Evolutionary conservation across 2,329 filamentous ascomycete genomes (phyloP), one percentile per base, ranked within the genome.

Genomic region (Talaromyces funiculosus): DNA sequence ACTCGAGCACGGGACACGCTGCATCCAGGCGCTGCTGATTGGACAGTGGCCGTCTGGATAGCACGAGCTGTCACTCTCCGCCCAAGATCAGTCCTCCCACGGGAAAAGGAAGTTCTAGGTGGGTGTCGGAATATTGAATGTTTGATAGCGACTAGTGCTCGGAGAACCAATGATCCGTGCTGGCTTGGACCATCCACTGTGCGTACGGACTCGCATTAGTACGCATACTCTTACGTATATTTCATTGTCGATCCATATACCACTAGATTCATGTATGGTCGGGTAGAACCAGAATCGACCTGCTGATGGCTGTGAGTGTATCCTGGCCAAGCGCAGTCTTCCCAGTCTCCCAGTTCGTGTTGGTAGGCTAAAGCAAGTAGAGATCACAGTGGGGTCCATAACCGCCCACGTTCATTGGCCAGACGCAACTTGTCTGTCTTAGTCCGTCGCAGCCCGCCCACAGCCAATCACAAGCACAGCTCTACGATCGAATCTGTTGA

Each of bases 141-240:
- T 12, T 33, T 8, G 12, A 3, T 33, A 33, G 9, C 45, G 20
- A 33, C 18, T 35, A 35, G n/a, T n/a, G n/a, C n/a, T 51, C 29
- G 47, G 29, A 35, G 26, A 51, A 51, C 47, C 47, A 51, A 51
- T 33, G 26, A 51, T 51, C 47, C 47, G 47, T 51, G 47, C 26
- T 51, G 29, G 47, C 10, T 51, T 22, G 10, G 20, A 14, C 33
- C 29, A 47, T 47, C 24, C 43, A 47, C 22, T 4, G 40, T 43
- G 12, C 40, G 40, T 8, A 6, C 22, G 14, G 26, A n/a, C 42
- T 45, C 42, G 9, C 14, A 37, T 29, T 20, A 18, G 45, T 16
- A 22, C 18, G 10, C 22, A 42, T 8, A 31, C 9, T 33, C n/a
- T n/a, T 37, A 38, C 18, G 22, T 45, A 45, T 45, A 7, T 26